Evolutionary conservation across 2,329 filamentous ascomycete genomes (phyloP).

Genomic region (Stenocarpella maydis): DNA sequence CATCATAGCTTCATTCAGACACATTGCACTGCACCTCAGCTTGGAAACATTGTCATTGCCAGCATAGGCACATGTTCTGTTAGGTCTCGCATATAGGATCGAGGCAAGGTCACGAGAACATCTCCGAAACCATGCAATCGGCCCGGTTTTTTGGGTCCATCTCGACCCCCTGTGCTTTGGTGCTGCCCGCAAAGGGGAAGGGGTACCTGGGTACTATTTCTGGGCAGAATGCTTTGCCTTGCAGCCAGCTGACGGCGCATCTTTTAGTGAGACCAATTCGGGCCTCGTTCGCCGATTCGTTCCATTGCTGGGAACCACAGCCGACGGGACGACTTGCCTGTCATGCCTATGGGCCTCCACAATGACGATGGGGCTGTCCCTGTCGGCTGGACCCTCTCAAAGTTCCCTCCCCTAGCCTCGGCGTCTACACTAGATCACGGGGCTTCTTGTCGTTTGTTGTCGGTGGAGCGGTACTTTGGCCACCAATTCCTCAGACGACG

Average conservation of each 20-base stretch:
- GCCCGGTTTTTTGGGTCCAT: neutral
- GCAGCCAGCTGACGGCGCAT: neutral
- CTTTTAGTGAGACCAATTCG: neutral
- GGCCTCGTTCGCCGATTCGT: neutral
- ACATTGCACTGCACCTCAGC: neutral
- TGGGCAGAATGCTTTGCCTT: neutral
- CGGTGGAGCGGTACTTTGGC: neutral
- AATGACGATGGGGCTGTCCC: neutral
- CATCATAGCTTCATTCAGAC: neutral
- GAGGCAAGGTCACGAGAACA: neutral
- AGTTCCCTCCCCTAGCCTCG: neutral
- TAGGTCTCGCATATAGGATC: neutral
- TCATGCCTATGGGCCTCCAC: no score
- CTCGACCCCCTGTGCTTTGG: neutral
- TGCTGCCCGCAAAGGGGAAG: neutral
- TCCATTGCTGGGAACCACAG: neutral
- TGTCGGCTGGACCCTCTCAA: neutral
- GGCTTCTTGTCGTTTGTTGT: neutral
- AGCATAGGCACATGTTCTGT: no score
- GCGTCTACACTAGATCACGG: slow-evolving; percentile 1
- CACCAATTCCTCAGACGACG: neutral
- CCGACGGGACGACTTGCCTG: no score
- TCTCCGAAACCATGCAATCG: slow-evolving; percentile 15
- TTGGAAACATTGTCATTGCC: neutral
- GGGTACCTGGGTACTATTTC: no score